These are phyloP conservation scores for Phaeophleospora eucalypticola DNA, from an alignment of 2,329 filamentous ascomycete genomes.

Conservation along the genomic window DNA sequence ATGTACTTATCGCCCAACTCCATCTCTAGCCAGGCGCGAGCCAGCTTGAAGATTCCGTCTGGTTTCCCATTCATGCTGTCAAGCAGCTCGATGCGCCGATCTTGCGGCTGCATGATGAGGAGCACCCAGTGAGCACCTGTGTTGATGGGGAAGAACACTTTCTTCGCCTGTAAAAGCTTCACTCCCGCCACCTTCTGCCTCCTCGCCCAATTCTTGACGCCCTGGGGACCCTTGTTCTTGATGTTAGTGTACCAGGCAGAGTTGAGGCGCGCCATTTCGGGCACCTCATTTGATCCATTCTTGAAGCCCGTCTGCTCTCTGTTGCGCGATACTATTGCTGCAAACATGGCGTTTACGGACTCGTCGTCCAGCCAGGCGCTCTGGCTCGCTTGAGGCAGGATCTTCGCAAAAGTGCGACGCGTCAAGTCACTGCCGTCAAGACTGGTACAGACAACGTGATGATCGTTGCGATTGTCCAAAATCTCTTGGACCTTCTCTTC, in stretches of 20 bases:
- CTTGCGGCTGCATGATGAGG: constrained; percentile 60
- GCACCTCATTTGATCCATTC: constrained; percentile 46
- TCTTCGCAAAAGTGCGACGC: constrained; percentile 59
- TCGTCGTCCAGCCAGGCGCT: constrained; percentile 71
- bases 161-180: constrained; percentile 62
- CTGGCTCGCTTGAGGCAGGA: constrained; percentile 44
- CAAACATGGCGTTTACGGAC: constrained; percentile 64
- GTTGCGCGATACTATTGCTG: constrained; percentile 53
- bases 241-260: constrained; percentile 63
- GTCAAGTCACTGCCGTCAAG: constrained; percentile 43
- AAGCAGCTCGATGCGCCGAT: constrained; percentile 61
- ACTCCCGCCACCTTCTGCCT: constrained; percentile 55
- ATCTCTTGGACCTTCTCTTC: too few species aligned
- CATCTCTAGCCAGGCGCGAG: constrained; percentile 53
- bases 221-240: constrained; percentile 44
- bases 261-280: constrained; percentile 60
- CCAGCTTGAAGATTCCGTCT: constrained; percentile 19
- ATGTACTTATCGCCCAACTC: constrained; percentile 56
- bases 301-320: constrained; percentile 54
- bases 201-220: constrained; percentile 54
- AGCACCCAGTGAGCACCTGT: constrained; percentile 66
- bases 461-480: constrained; percentile 5
- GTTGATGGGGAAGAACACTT: constrained; percentile 64
- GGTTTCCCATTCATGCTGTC: constrained; percentile 58
- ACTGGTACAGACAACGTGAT: constrained; percentile 29